phyloP scores from a whole-genome alignment of 2,329 filamentous ascomycete species.

The Zymoseptoria brevis region DNA sequence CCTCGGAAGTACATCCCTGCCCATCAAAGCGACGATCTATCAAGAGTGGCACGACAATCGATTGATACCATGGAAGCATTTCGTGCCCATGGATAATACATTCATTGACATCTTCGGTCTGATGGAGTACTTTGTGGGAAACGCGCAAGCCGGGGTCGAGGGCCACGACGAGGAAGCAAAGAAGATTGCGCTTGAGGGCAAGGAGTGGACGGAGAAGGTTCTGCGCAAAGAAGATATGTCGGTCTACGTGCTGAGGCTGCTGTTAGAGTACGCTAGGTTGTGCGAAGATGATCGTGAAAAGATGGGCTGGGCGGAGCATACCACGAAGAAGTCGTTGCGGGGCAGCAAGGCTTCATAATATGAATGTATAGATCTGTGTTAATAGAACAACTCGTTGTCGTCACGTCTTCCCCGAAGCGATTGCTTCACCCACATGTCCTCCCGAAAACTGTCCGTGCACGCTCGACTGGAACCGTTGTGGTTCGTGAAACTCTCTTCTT shows the following conservation, averaged over 20 bases:
- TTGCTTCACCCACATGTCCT: neutral
- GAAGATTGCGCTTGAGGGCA: slow-evolving; percentile 57
- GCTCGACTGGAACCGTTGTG: neutral
- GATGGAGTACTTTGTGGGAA: slow-evolving; percentile 49
- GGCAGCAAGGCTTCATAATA: neutral
- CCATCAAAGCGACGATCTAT: slow-evolving; percentile 31
- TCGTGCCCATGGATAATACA: slow-evolving; percentile 27
- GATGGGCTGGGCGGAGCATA: slow-evolving; percentile 32
- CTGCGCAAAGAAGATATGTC: slow-evolving; percentile 66
- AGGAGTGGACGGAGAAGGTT: slow-evolving; percentile 61
- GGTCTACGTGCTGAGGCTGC: slow-evolving; percentile 57
- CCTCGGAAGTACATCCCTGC: slow-evolving; percentile 19
- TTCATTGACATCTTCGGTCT: slow-evolving; percentile 23
- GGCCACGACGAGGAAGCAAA: slow-evolving; percentile 50
- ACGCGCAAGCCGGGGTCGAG: slow-evolving; percentile 20
- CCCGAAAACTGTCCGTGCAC: neutral
- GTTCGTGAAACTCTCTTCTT: neutral
- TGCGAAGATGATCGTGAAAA: slow-evolving; percentile 36
- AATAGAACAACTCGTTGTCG: neutral
- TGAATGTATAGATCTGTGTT: neutral
- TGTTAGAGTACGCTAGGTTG: slow-evolving; percentile 39
- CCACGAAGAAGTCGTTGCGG: neutral
- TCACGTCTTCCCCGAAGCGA: no score
- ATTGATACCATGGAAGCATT: slow-evolving; percentile 31
- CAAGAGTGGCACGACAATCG: slow-evolving; percentile 33